Percentiles rank a stretch among this genome's conserved stretches.
Conservation (phyloP, 164 flowering plant species). For the Aristolochia californica region DNA sequence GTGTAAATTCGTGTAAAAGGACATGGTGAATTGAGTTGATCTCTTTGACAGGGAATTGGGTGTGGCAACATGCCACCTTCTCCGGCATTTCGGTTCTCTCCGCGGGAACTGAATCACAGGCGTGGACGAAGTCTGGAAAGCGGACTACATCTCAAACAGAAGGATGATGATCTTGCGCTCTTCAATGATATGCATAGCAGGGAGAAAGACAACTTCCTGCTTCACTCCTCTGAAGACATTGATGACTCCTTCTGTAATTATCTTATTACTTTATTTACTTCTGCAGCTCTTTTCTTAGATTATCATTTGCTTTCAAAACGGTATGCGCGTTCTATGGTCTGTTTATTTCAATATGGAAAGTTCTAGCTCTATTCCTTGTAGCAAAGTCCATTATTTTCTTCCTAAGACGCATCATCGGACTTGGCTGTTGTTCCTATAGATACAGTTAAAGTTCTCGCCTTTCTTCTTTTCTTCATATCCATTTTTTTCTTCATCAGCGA, state of each 20-base stretch:
- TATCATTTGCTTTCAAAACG: neutral
- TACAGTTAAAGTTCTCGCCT: too few relatives aligned
- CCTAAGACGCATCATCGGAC: neutral
- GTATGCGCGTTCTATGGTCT: neutral
- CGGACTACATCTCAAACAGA: conserved; percentile 44
- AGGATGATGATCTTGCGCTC: conserved; percentile 85
- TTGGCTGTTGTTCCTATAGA: too few relatives aligned
- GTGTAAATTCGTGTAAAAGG: neutral
- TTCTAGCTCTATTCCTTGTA: conserved; percentile 2
- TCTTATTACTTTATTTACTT: conserved; percentile 5
- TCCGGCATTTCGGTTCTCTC: conserved; percentile 63
- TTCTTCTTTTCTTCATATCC: neutral
- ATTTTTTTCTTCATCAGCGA: conserved; percentile 32
- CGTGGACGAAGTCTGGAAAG: conserved; percentile 71
- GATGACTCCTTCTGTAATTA: conserved; percentile 70
- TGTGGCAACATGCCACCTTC: conserved; percentile 65
- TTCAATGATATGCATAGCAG: conserved; percentile 71
- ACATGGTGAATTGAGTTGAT: neutral
- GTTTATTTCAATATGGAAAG: neutral
- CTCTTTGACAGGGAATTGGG: conserved; percentile 2
- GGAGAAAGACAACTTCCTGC: conserved; percentile 70
- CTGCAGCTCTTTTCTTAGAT: neutral
- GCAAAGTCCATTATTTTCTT: neutral
- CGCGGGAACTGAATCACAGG: conserved; percentile 61
- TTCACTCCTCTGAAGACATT: conserved; percentile 58